Evolutionary conservation across 2,329 filamentous ascomycete species (phyloP), one percentile per base, ranked within the genome.

Genomic region (Emericellopsis cladophorae): DNA sequence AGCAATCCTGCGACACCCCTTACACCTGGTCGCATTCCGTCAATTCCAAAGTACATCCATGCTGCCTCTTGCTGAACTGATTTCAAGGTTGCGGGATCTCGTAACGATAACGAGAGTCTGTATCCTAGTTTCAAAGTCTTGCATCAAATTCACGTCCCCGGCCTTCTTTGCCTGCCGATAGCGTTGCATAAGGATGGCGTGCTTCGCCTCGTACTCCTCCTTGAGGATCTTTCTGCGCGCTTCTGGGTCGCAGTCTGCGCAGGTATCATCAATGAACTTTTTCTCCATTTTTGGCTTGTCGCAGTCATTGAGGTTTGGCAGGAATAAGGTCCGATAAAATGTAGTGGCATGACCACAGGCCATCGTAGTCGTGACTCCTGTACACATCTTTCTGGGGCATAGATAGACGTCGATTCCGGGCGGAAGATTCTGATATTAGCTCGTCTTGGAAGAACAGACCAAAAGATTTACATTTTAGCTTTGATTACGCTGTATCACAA

Each of bases 171-270:
- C 56, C 18, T 40, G 35, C 11, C 54, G 46, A 43, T 58, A 53
- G 12, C 43, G 43, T 21, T 29, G 37, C 47, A 57, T 51, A 26
- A 61, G 43, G 36, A 43, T 42, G 10, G 46, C 45, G 24, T 54
- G 54, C 4, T 52, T 44, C n/a, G 39, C 42, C 35, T 59, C 54
- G 36, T 58, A 51, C 18, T 53, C 36, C 31, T 48, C 45, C 36
- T 48, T 45, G 33, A 52, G 41, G 9, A 50, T 42, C 44, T 49
- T 50, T 15, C 56, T 52, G 31, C 44, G 48, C 18, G 51, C 50
- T 1, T 50, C 49, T 0, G 56, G 53, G 39, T 64, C 59, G 44
- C 62, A 66, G 6, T 45, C 39, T 7, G 59, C 54, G 48, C 61
- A 65, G n/a, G 56, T 60, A 46, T 61, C 59, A 34, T 54, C 43